Evolutionary conservation across 2,329 filamentous ascomycete species (phyloP).

Genomic region (Cladophialophora immunda): DNA sequence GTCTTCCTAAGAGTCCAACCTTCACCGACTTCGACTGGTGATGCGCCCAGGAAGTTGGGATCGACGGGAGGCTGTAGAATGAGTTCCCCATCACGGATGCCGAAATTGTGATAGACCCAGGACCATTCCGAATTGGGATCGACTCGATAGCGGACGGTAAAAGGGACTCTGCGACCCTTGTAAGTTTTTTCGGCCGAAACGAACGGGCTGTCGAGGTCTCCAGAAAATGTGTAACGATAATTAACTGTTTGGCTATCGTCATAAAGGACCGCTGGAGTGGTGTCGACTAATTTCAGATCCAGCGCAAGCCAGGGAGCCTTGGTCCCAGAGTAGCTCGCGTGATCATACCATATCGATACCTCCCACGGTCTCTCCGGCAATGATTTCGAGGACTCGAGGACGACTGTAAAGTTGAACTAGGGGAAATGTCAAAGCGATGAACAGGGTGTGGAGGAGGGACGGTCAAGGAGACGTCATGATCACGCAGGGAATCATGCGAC

Average conservation of each 20-base stretch:
- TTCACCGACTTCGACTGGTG: conserved; percentile 47
- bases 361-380: conserved; percentile 71
- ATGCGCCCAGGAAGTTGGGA: conserved; percentile 37
- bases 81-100: conserved; percentile 52
- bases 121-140: conserved; percentile 50
- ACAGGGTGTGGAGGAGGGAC: conserved; percentile 4
- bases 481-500: background rate
- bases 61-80: conserved; percentile 46
- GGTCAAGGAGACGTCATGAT: conserved; percentile 23
- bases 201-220: conserved; percentile 39
- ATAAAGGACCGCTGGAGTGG: conserved; percentile 41
- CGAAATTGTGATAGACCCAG: conserved; percentile 54
- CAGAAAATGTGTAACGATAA: conserved; percentile 46
- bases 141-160: conserved; percentile 56
- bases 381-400: conserved; percentile 71
- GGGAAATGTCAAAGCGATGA: conserved; percentile 17
- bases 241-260: conserved; percentile 41
- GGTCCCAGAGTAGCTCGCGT: conserved; percentile 55
- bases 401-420: conserved; percentile 69
- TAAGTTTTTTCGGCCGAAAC: conserved; percentile 33
- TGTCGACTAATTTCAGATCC: conserved; percentile 57
- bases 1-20: conserved; percentile 47
- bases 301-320: conserved; percentile 63
- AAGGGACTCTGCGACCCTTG: conserved; percentile 44
- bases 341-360: conserved; percentile 78